Conservation (phyloP, 768 basidiomycete species). For the Dentipellis sp. region DNA sequence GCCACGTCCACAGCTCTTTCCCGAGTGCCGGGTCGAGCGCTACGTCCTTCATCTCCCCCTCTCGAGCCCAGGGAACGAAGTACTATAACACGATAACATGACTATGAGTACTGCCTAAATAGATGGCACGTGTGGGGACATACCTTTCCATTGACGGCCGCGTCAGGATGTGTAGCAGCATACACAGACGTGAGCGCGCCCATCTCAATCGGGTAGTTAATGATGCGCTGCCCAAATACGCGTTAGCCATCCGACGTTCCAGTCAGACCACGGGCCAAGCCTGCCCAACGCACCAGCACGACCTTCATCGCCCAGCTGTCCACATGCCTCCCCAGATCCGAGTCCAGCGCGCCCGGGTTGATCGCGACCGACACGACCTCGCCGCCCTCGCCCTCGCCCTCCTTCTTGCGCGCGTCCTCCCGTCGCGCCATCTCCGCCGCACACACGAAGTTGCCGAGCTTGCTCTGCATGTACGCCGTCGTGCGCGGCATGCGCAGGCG, state of each 20-base stretch:
- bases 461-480: slow-evolving; percentile 5
- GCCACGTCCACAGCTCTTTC: slow-evolving; percentile 17
- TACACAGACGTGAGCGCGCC: slow-evolving; percentile 1
- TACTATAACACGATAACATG: not conserved
- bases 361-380: not conserved
- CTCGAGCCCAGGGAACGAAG: slow-evolving; percentile 8
- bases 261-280: not conserved
- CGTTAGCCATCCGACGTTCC: no score
- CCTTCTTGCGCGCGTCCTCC: not conserved
- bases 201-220: not conserved
- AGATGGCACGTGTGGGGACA: not conserved
- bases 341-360: not conserved
- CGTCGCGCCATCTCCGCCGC: not conserved
- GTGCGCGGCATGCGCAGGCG: slow-evolving; percentile 4
- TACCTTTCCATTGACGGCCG: slow-evolving; percentile 4
- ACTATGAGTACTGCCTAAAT: not conserved
- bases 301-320: not conserved
- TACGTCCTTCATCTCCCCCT: slow-evolving; percentile 1
- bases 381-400: not conserved
- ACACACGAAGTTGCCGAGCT: not conserved
- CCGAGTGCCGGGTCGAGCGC: slow-evolving; percentile 7
- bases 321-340: not conserved
- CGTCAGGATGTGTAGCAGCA: not conserved
- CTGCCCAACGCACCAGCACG: not conserved
- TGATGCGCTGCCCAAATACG: not conserved